Conservation (phyloP, 139 green algal genomes). For the Chlorella ohadii region DNA sequence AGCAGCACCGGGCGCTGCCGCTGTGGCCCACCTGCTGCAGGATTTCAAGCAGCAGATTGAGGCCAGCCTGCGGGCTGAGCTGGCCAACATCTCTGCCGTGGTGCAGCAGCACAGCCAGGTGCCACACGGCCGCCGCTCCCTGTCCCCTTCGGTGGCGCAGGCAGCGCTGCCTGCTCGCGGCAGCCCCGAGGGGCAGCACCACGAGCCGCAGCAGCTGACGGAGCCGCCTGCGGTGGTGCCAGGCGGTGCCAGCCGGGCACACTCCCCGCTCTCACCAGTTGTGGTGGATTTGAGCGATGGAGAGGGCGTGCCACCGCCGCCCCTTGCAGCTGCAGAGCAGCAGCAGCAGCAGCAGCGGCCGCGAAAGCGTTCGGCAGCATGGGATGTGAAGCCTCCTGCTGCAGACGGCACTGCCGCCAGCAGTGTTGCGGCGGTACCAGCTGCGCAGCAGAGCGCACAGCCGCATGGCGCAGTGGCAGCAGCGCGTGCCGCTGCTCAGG, state of each 20-base stretch:
- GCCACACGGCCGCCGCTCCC: background rate
- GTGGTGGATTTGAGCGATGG: background rate
- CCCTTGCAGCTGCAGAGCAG: background rate
- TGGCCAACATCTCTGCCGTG: background rate
- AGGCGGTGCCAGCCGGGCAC: background rate
- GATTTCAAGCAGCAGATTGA: conserved; percentile 10
- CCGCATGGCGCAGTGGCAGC: background rate
- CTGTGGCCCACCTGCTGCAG: background rate
- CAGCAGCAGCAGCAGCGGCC: background rate
- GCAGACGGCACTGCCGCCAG: background rate
- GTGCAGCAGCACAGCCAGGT: background rate
- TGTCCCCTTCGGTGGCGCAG: background rate
- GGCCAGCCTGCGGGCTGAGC: background rate
- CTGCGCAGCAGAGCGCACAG: background rate
- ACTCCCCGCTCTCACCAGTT: background rate
- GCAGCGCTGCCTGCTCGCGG: background rate
- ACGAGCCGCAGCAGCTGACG: background rate
- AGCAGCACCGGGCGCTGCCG: background rate
- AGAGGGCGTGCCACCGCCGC: background rate
- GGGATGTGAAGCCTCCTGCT: background rate
- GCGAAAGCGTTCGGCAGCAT: background rate
- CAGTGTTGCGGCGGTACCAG: background rate
- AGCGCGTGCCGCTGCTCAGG: background rate
- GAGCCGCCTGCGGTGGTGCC: background rate
- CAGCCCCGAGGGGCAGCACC: background rate